Evolutionary conservation across 495 filamentous ascomycete genomes (phyloP).

Genomic region (Aspergillus funiculosus): DNA sequence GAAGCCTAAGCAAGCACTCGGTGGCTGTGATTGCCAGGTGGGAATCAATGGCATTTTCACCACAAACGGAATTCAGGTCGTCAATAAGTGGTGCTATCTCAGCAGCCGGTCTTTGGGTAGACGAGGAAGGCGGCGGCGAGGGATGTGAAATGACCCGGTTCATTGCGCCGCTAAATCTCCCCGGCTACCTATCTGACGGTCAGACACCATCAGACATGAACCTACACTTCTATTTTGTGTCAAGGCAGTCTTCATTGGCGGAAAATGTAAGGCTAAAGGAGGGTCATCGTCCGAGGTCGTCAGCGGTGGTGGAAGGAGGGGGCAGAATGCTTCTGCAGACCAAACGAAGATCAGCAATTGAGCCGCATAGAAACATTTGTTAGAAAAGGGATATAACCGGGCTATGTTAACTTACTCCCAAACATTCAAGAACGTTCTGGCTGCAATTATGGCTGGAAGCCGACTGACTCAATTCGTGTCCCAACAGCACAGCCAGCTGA

Average conservation of each 20-base stretch:
- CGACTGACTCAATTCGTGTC: too few species aligned
- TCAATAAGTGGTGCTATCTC: constrained; percentile 57
- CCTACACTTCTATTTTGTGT: constrained; percentile 28
- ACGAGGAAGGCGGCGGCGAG: constrained; percentile 58
- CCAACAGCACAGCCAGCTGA: too few species aligned
- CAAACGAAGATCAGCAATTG: constrained; percentile 20
- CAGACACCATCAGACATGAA: constrained; percentile 39
- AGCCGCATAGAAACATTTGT: not conserved
- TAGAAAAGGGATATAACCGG: not conserved
- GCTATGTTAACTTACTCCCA: not conserved
- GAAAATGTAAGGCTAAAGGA: constrained; percentile 23
- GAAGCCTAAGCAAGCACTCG: constrained; percentile 41
- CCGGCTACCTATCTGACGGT: constrained; percentile 34
- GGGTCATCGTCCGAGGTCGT: not conserved
- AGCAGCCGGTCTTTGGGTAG: constrained; percentile 52
- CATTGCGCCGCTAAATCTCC: constrained; percentile 37
- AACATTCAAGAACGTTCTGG: not conserved
- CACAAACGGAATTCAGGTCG: constrained; percentile 36
- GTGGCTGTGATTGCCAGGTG: constrained; percentile 32
- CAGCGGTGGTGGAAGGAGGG: constrained; percentile 7
- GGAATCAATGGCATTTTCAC: constrained; percentile 20
- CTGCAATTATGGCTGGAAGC: not conserved
- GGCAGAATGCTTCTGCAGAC: constrained; percentile 8
- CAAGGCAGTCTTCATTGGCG: constrained; percentile 42
- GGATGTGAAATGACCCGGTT: constrained; percentile 42